A percentile compares a stretch with the other conserved stretches of the same genome.
phyloP scores from a whole-genome alignment of 495 filamentous ascomycete species.

The Trichoderma gamsii region DNA sequence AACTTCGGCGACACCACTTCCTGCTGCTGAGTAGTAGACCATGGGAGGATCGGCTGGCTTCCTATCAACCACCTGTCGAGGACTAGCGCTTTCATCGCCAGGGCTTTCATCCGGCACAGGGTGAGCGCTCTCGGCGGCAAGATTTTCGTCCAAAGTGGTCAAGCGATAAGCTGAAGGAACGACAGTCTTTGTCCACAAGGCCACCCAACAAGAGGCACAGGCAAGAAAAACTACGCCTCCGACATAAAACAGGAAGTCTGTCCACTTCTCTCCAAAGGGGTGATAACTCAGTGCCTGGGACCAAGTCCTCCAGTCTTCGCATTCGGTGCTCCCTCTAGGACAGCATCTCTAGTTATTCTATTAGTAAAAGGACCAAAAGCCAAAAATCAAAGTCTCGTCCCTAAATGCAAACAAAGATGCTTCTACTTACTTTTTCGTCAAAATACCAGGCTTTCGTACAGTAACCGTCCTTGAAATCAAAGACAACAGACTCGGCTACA shows the following conservation, averaged over 20 bases:
- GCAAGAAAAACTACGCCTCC: conserved; percentile 64
- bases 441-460: conserved; percentile 67
- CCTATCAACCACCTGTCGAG: conserved; percentile 24
- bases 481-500: conserved; percentile 73
- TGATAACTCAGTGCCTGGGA: conserved; percentile 54
- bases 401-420: background rate
- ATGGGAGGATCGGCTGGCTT: conserved; percentile 54
- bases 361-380: conserved; percentile 14
- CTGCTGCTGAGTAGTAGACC: conserved; percentile 92
- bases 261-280: conserved; percentile 51
- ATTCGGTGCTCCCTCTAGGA: conserved; percentile 47
- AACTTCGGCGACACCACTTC: conserved; percentile 94
- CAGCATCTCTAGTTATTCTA: conserved; percentile 56
- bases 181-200: conserved; percentile 80
- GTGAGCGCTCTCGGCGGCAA: conserved; percentile 39
- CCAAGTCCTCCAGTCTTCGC: conserved; percentile 73
- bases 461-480: conserved; percentile 87
- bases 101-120: conserved; percentile 35
- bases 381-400: background rate
- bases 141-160: conserved; percentile 78
- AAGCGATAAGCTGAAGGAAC: conserved; percentile 83
- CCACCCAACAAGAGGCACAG: conserved; percentile 69
- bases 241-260: conserved; percentile 73
- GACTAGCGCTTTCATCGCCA: conserved; percentile 34
- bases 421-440: conserved; percentile 52